Evolutionary conservation across 495 filamentous ascomycete genomes (phyloP), one percentile per base, ranked within the genome.

Genomic region (Penicillium ucsense): DNA sequence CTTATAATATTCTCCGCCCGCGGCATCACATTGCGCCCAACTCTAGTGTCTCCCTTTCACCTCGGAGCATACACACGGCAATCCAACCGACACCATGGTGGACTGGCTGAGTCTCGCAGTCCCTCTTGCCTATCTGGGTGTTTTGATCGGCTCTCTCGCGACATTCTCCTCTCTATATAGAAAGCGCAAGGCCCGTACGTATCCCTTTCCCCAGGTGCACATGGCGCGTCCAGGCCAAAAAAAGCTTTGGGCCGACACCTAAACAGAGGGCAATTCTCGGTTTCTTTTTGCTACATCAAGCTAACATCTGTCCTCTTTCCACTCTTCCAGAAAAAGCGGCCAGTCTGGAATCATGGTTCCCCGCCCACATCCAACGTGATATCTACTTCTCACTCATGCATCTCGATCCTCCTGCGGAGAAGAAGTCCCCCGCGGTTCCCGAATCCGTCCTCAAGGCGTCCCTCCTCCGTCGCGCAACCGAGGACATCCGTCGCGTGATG

Each of bases 351-450:
- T 87, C 90, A 62, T 98, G 91, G 91, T 97, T 97, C 66, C 80
- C 80, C 11, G 74, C 86, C 33, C 90, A 98, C 62, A 71, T 90
- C 35, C 85, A 91, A 65, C 86, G 90, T 56, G 88, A 97, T 65
- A 82, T 98, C 57, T 98, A 98, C 72, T 80, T 94, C 49, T 86
- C 88, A 31, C 83, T 98, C 34, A 74, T 96, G 6, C 90, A 97
- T 64, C 76, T 89, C 55, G 86, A 92, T 49, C 85, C 85, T 10
- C 4, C 35, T 4, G 12, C 76, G 12, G 75, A 81, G 45, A 85
- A 91, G 58, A 86, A 87, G 65, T 56, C 72, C 33, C 76, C 82
- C 45, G 80, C 80, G 46, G 78, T 95, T 5, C 89, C 94, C 9
- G 87, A 95, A 41, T 88, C 82, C 11, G 76, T 96, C 8, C 65